Conservation (phyloP, 495 filamentous ascomycete species). For the Penicillium herquei region DNA sequence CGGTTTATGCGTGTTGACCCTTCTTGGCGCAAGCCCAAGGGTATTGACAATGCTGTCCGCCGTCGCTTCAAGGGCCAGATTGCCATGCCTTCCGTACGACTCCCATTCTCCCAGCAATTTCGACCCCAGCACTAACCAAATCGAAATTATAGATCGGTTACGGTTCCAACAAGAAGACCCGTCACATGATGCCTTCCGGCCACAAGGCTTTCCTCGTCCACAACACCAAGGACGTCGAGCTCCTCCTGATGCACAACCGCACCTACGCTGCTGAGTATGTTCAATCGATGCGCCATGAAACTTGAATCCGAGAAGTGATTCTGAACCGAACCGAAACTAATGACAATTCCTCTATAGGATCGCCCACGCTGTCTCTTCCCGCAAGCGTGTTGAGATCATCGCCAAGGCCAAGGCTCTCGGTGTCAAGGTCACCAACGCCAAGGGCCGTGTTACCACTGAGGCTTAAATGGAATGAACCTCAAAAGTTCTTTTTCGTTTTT, state of each 20-base stretch:
- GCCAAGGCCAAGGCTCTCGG: conserved; percentile 91
- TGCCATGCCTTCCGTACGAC: conserved; percentile 94
- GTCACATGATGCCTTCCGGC: conserved; percentile 97
- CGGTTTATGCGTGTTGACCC: conserved; percentile 84
- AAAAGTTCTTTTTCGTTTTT: conserved; percentile 33
- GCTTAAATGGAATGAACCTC: conserved; percentile 60
- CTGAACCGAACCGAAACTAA: conserved; percentile 4
- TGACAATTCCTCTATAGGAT: conserved; percentile 60
- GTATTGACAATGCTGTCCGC: conserved; percentile 92
- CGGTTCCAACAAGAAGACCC: conserved; percentile 97
- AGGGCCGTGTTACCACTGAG: conserved; percentile 97
- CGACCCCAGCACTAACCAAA: background rate
- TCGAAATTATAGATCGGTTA: conserved; percentile 74
- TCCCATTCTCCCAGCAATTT: background rate
- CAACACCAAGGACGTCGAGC: conserved; percentile 91
- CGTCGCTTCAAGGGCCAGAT: conserved; percentile 92
- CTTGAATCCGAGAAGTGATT: background rate
- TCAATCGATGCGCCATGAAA: background rate
- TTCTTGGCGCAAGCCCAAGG: conserved; percentile 98
- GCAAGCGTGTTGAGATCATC: conserved; percentile 97
- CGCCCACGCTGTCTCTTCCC: conserved; percentile 91
- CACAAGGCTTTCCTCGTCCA: conserved; percentile 99
- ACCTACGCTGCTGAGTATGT: conserved; percentile 97
- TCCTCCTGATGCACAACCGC: conserved; percentile 99
- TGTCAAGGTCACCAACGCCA: conserved; percentile 99